phyloP scores from a whole-genome alignment of 2,329 filamentous ascomycete species.

The Fusarium guadeloupense region DNA sequence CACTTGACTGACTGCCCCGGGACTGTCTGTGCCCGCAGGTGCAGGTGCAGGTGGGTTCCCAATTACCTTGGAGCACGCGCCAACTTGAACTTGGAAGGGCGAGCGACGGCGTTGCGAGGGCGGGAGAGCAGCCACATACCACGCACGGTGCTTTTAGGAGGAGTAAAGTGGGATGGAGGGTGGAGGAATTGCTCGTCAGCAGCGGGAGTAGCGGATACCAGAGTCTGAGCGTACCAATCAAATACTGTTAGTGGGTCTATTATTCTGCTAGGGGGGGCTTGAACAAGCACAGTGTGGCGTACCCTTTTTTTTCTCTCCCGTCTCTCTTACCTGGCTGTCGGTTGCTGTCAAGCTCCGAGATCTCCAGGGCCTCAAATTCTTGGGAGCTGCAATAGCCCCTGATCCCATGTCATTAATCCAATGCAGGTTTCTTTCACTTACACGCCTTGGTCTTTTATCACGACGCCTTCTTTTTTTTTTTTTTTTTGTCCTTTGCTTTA shows the following conservation, averaged over 20 bases:
- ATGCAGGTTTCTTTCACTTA: slow-evolving; percentile 14
- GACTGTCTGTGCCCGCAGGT: too few species aligned
- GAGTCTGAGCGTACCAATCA: slow-evolving; percentile 29
- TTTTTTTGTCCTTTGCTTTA: slow-evolving; percentile 11
- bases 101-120: slow-evolving; percentile 33
- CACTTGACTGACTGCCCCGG: too few species aligned
- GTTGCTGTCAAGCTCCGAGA: slow-evolving; percentile 2
- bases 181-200: slow-evolving; percentile 32
- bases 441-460: slow-evolving; percentile 9
- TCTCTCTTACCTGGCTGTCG: not conserved
- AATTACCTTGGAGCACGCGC: slow-evolving; percentile 36
- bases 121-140: slow-evolving; percentile 42
- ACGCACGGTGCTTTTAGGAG: slow-evolving; percentile 43
- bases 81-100: slow-evolving; percentile 29
- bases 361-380: slow-evolving; percentile 12
- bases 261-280: not conserved
- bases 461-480: not conserved
- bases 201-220: slow-evolving; percentile 29
- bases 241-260: slow-evolving; percentile 3
- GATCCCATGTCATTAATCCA: slow-evolving; percentile 31
- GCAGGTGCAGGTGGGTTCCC: slow-evolving; percentile 25
- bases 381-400: slow-evolving; percentile 24
- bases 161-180: slow-evolving; percentile 35
- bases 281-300: slow-evolving; percentile 29
- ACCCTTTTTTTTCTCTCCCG: not conserved